Base-by-base conservation (phyloP, 345 rosid species). In the Ricinus communis region DNA sequence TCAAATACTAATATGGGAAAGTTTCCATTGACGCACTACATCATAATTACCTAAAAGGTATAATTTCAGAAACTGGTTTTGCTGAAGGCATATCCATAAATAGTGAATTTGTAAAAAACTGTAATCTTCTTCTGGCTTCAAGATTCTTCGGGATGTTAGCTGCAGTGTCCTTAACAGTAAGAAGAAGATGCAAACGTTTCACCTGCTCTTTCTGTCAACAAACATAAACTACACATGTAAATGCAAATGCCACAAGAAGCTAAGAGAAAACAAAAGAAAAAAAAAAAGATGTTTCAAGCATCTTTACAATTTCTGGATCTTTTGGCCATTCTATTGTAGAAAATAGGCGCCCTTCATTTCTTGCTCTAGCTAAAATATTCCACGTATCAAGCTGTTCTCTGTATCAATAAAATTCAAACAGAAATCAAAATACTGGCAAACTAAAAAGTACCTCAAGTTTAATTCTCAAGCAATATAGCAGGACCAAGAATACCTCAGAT, bases 351-450 rank as follows among this genome's bases (percentile, higher is more conserved):
- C 90, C 82, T 80, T 92, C 98, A 72, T 85, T 83, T 74, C 97
- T 84, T 69, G 99, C 98, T 79, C 86, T 82, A 19, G 91, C 96
- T 77, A 95, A 70, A 78, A 95, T 88, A 78, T 87, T 82, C 99
- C 99, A 95, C 41, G 99, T 95, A 79, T 95, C 97, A 74, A 95
- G 87, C 82, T 92, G 93, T 80, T 92, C 98, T 85, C 99, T 95
- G 83, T 71, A 74, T 53, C 58, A 74, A 53, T 74, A 40, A 78
- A 62, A 66, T 49, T 41, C 40, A 68, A 70, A 46, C 11, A 60
- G 58, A 72, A 25, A 27, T 38, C 52, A 59, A 33, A 63, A 0
- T 27, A 21, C 43, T 53, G 55, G 21, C 46, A 38, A 62, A 74
- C 36, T 56, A 71, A 62, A 71, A 21, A 22, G 10, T 40, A n/a